A percentile compares a stretch with the other conserved stretches of the same genome.
These are phyloP conservation scores for Aspergillus sp. DNA, from an alignment of 2,329 filamentous ascomycete genomes.

Conservation along the genomic window DNA sequence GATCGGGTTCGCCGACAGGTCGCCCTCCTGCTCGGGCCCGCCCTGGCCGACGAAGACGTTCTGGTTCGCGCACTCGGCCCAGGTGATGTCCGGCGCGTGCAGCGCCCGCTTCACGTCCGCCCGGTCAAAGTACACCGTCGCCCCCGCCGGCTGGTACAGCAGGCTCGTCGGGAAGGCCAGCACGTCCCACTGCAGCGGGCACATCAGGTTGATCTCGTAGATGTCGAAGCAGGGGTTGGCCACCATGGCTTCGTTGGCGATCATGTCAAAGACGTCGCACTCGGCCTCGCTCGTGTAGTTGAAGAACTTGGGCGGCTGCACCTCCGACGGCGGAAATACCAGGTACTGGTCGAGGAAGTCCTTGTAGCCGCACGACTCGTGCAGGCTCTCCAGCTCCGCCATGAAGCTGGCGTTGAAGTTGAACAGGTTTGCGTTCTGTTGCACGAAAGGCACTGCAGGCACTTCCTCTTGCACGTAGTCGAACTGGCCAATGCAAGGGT, in stretches of 20 bases:
- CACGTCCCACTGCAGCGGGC: conserved; percentile 68
- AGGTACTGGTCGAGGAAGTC: conserved; percentile 52
- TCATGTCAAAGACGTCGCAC: conserved; percentile 60
- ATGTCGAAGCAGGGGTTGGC: conserved; percentile 78
- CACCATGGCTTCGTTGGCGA: conserved; percentile 53
- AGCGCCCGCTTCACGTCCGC: conserved; percentile 67
- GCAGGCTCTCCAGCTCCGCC: conserved; percentile 37
- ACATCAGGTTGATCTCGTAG: conserved; percentile 71
- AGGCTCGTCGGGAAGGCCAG: conserved; percentile 59
- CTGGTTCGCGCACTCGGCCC: conserved; percentile 34
- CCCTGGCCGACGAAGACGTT: conserved; percentile 47
- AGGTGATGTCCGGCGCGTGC: conserved; percentile 50
- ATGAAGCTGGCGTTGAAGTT: conserved; percentile 47
- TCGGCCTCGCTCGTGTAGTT: conserved; percentile 40
- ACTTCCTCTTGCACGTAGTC: conserved; percentile 33
- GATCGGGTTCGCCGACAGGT: conserved; percentile 53
- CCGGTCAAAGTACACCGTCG: conserved; percentile 68
- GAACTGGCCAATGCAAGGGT: conserved; percentile 57
- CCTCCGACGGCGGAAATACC: conserved; percentile 46
- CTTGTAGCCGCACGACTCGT: conserved; percentile 48
- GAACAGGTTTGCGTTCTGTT: conserved; percentile 44
- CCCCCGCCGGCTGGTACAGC: conserved; percentile 61
- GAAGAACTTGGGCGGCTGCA: conserved; percentile 60
- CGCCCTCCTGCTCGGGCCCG: conserved; percentile 32
- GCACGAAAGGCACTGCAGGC: conserved; percentile 43